Evolutionary conservation across 305 asterid genomes (phyloP).

Genomic region (Fraxinus nigra): DNA sequence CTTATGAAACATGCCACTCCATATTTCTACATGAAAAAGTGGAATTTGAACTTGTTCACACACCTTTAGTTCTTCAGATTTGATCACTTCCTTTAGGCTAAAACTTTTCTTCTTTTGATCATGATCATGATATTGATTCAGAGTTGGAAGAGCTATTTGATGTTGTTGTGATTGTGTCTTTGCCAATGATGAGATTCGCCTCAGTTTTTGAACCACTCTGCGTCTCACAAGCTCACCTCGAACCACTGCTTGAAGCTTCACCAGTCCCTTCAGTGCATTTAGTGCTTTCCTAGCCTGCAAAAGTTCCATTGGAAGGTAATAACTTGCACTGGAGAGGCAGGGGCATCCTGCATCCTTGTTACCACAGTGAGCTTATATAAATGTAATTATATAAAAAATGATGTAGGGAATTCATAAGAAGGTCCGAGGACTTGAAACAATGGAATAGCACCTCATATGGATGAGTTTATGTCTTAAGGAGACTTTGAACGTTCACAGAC

Average conservation of each 20-base stretch:
- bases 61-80: conserved; percentile 50
- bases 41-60: conserved; percentile 8
- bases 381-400: not conserved
- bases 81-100: conserved; percentile 33
- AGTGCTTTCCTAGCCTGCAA: conserved; percentile 78
- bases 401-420: not conserved
- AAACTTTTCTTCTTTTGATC: conserved; percentile 43
- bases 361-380: not conserved
- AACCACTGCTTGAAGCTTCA: conserved; percentile 79
- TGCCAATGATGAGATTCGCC: conserved; percentile 23
- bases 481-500: not conserved
- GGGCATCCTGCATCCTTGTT: not conserved
- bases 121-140: conserved; percentile 38
- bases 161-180: conserved; percentile 30
- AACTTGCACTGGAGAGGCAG: not conserved
- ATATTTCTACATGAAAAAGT: not conserved
- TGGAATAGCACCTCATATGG: not conserved
- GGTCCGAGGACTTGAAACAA: not conserved
- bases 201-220: conserved; percentile 29
- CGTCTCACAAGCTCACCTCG: conserved; percentile 73
- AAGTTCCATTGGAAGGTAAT: conserved; percentile 6
- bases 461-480: not conserved
- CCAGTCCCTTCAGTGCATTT: conserved; percentile 75
- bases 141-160: conserved; percentile 40
- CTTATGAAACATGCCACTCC: not conserved